Evolutionary conservation across 1,284 basidiomycete species (phyloP), one percentile per base, ranked within the genome.

Genomic region (Moesziomyces parantarcticus): DNA sequence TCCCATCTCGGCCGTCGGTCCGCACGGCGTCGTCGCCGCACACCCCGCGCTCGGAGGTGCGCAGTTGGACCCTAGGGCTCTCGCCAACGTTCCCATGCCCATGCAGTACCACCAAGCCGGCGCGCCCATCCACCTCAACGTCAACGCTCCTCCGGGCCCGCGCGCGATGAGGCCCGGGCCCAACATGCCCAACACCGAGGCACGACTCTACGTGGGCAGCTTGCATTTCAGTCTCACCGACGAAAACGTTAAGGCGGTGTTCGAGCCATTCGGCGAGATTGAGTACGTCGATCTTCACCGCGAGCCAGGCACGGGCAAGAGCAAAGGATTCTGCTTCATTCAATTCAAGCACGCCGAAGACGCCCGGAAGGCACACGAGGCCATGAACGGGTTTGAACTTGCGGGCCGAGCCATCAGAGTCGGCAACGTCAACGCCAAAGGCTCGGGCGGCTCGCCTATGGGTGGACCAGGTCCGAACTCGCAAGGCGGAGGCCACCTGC

Each of bases 371-470:
- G 96, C 96, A 18, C 86, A 96, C 41, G 94, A 97, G 81, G 93
- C 97, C 76, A 98, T 99, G 94, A 94, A 98, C 87, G 93, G 93
- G 13, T 98, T 99, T 82, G 94, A 97, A 79, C 88, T 99, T 52
- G 96, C 97, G 47, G 97, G 94, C 47, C 89, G 96, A 65, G 91
- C 91, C 58, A 82, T 83, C 54, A 50, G 75, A n/a, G 78, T 83
- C 3, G 78, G 79, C 23, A 76, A 77, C 18, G 79, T 81, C 52
- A 76, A 75, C 45, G 71, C 78, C 23, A 71, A 71, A 40, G 77
- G 77, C 41, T 26, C 50, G 2, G 71, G 62, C 14, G 48, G 63
- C n/a, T 46, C 48, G 22, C 49, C 57, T 32, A 6, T 41, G 13
- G 55, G 56, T 20, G 64, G 64, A 11, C 26, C 57, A 16, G 25